A percentile compares a stretch with the other conserved stretches of the same genome.
These are phyloP conservation scores for Posidonia australis DNA, from an alignment of 106 monocot genomes.

Conservation along the genomic window DNA sequence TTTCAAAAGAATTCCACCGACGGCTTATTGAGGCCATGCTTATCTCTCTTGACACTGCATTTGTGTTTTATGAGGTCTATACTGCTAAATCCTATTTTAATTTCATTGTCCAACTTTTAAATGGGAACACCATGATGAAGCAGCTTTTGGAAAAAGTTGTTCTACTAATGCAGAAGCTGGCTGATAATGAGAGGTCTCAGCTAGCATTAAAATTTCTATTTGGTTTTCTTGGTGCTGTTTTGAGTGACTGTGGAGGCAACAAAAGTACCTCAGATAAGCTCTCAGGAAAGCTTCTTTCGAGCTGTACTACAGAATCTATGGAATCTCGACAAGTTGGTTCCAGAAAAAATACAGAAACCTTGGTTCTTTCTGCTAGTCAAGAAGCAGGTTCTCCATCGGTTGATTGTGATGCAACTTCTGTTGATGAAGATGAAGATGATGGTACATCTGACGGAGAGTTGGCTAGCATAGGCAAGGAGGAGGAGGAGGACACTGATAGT, in stretches of 20 bases:
- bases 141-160: conserved; percentile 53
- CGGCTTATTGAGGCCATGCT: conserved; percentile 66
- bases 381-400: conserved; percentile 38
- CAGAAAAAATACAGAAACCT: conserved; percentile 51
- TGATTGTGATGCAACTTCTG: conserved; percentile 85
- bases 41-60: conserved; percentile 69
- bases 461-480: conserved; percentile 81
- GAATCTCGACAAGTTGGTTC: conserved; percentile 31
- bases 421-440: conserved; percentile 98
- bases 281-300: conserved; percentile 39
- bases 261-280: conserved; percentile 27
- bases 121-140: conserved; percentile 48
- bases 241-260: conserved; percentile 45
- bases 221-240: conserved; percentile 50
- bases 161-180: conserved; percentile 56
- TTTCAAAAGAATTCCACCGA: conserved; percentile 38
- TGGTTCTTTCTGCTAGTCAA: conserved; percentile 42
- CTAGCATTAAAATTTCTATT: conserved; percentile 68
- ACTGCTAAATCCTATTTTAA: conserved; percentile 68
- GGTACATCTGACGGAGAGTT: conserved; percentile 93
- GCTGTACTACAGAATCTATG: conserved; percentile 38
- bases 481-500: conserved; percentile 78
- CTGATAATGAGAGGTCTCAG: conserved; percentile 44
- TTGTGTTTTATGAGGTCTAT: conserved; percentile 53
- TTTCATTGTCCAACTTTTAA: conserved; percentile 60